A percentile compares a stretch with the other conserved stretches of the same genome.
Conservation (phyloP, 495 filamentous ascomycete species). For the Monascus purpureus region DNA sequence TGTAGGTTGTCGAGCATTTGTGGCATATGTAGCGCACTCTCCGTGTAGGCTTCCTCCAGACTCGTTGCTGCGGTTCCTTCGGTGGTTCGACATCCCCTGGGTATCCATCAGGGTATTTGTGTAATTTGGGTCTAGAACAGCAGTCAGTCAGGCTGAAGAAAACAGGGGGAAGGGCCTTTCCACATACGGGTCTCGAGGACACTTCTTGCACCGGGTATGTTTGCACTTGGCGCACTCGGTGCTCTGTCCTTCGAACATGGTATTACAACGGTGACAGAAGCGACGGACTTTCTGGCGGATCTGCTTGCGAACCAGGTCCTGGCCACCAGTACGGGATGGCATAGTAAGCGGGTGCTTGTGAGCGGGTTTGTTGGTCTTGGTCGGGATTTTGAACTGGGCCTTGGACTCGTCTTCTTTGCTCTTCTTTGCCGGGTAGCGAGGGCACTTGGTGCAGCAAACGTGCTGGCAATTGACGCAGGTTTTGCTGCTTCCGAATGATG, state of each 20-base stretch:
- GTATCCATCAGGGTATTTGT: slow-evolving; percentile 66
- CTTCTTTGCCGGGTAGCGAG: slow-evolving; percentile 46
- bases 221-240: slow-evolving; percentile 57
- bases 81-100: slow-evolving; percentile 49
- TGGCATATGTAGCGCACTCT: slow-evolving; percentile 50
- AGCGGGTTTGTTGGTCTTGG: slow-evolving; percentile 14
- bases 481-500: slow-evolving; percentile 55
- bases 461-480: slow-evolving; percentile 62
- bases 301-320: slow-evolving; percentile 54
- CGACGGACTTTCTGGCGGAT: slow-evolving; percentile 58
- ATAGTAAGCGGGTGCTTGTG: slow-evolving; percentile 30
- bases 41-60: slow-evolving; percentile 29
- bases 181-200: slow-evolving; percentile 71
- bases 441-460: slow-evolving; percentile 63
- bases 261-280: slow-evolving; percentile 63
- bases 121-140: slow-evolving; percentile 42
- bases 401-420: slow-evolving; percentile 28
- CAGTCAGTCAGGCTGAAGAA: too few relatives aligned
- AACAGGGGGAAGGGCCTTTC: too few relatives aligned
- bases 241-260: slow-evolving; percentile 39
- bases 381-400: slow-evolving; percentile 9
- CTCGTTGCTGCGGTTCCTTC: slow-evolving; percentile 17
- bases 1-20: slow-evolving; percentile 43
- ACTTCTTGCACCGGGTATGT: slow-evolving; percentile 68
- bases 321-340: slow-evolving; percentile 49